Evolutionary conservation across 108 stramenopile genomes (phyloP).

Genomic region (Fragilaria crotonensis): DNA sequence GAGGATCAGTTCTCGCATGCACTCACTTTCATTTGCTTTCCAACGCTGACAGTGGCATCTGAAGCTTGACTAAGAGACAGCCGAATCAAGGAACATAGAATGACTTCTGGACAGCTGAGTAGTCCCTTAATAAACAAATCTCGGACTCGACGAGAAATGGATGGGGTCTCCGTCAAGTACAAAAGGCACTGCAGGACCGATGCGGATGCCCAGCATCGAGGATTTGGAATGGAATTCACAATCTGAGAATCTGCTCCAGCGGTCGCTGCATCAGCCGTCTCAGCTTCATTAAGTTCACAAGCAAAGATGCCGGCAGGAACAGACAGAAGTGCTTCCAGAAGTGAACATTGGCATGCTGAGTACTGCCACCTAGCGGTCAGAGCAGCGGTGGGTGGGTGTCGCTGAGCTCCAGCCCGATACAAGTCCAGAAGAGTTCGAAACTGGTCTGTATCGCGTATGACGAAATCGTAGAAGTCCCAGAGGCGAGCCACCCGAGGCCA

Average conservation of each 20-base stretch:
- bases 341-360: conserved; percentile 66
- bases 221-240: conserved; percentile 32
- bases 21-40: conserved; percentile 77
- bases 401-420: conserved; percentile 61
- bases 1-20: conserved; percentile 90
- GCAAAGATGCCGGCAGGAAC: conserved; percentile 58
- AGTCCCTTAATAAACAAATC: conserved; percentile 73
- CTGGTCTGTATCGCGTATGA: conserved; percentile 60
- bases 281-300: conserved; percentile 60
- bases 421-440: conserved; percentile 67
- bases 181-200: conserved; percentile 65
- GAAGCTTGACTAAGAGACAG: conserved; percentile 25
- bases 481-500: conserved; percentile 73
- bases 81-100: conserved; percentile 70
- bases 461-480: conserved; percentile 85
- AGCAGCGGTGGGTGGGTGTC: conserved; percentile 46
- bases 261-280: conserved; percentile 62
- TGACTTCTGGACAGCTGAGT: conserved; percentile 63
- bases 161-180: conserved; percentile 65
- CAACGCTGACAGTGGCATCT: conserved; percentile 50
- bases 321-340: conserved; percentile 59
- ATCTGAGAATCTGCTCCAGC: conserved; percentile 18
- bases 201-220: conserved; percentile 66
- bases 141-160: conserved; percentile 57
- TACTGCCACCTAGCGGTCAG: conserved; percentile 77